Evolutionary conservation across 768 basidiomycete genomes (phyloP), one percentile per base, ranked within the genome.

Genomic region (Galerina sulciceps): DNA sequence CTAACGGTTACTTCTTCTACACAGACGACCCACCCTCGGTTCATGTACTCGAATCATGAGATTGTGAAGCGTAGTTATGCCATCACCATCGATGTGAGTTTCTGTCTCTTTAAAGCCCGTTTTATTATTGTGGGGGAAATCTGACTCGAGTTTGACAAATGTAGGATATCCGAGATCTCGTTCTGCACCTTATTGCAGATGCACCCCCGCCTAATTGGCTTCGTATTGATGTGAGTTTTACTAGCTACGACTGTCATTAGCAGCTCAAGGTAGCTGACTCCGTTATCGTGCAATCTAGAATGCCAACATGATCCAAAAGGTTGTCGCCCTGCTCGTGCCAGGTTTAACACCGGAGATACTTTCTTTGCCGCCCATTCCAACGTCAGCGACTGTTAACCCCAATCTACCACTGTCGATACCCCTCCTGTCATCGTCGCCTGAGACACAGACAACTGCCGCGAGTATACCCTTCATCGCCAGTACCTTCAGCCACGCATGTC

Each of bases 401-500:
- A 80, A 81, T 56, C 49, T 81, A 15, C 81, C 85, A 59, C 54
- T 79, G 59, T 61, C 83, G 55, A 74, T 79, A 70, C 70, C 78
- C 36, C 57, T 76, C 3, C 64, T 72, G n/a, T 63, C 74, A 2
- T 66, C 69, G 22, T 59, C 69, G 18, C 52, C 65, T n/a, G 38
- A 67, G 4, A 26, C 8, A 58, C 58, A 22, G 66, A 44, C 64
- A 63, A 17, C 73, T 20, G 62, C 67, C 2, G 57, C 79, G 1
- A 76, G 70, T 22, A 75, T 88, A 20, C 87, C 85, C 2, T 98
- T 84, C 75, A 89, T 87, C 59, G 84, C 84, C 40, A 89, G 78
- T 35, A 92, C 83, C 4, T 99, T 98, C 76, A 92, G 91, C 57
- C 93, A 97, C 75, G 94, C 93, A 13, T 93, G 91, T 62, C 96